Evolutionary conservation across 257 asterid species (phyloP), one percentile per base, ranked within the genome.

Genomic region (Solanum sitiens): DNA sequence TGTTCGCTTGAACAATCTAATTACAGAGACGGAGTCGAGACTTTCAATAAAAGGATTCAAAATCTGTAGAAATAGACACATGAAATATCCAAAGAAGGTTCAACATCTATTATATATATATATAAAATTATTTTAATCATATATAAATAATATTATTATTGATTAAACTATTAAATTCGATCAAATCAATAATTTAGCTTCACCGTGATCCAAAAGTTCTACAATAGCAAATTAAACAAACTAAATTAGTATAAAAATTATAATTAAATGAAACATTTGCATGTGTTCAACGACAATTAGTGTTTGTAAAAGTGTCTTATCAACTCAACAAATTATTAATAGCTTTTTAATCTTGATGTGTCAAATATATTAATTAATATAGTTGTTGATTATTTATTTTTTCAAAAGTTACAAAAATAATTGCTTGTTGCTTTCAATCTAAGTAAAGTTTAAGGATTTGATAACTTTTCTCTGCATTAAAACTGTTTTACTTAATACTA

Each of bases 61-160:
- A 35, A 35, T 37, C 39, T 1, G 7, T 37, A 37, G 39, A 37
- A 35, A 37, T 37, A 5, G 7, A 37, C 39, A 35, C 39, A 37
- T 37, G 39, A 5, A 37, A 5, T 5, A 37, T 37, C 39, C 39
- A 1, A 37, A 37, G 0, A 1, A 37, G 39, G 7, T 37, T 37
- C 7, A 0, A 6, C 2, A 37, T 37, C 7, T 37, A 6, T 0
- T 37, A 5, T 37, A 6, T 5, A 1, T 6, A 37, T 0, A 37
- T 35, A 37, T 37, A 6, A 37, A 37, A 37, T 37, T 6, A 37
- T 37, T 35, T 37, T 37, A 37, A 37, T 0, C 39, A 37, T 37
- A 0, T 5, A 37, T 37, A 37, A 37, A 1, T 37, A 37, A 5
- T 37, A 37, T 37, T 6, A 6, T 5, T 37, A 27, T 37, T 5